Percentiles rank a stretch among this genome's conserved stretches.
phyloP scores from a whole-genome alignment of 2,329 filamentous ascomycete species.

The Reticulascus tulasneorum region DNA sequence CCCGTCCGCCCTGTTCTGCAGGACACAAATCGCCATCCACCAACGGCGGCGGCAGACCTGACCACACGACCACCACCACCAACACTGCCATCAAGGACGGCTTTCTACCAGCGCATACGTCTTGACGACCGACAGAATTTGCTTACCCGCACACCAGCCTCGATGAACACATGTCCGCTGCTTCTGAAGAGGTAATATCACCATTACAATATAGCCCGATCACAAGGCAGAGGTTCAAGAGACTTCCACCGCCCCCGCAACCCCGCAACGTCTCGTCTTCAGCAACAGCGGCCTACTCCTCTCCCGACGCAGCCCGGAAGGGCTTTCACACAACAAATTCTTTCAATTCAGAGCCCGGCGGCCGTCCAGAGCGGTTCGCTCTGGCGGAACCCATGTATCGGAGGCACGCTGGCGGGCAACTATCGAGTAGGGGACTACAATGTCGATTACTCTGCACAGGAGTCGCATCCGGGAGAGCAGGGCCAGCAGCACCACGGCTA shows the following conservation, averaged over 20 bases:
- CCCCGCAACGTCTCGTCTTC: slow-evolving; percentile 16
- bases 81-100: background rate
- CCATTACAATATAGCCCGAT: slow-evolving; percentile 11
- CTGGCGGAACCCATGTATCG: slow-evolving; percentile 72
- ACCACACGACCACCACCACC: slow-evolving; percentile 4
- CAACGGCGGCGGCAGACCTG: slow-evolving; percentile 1
- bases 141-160: slow-evolving; percentile 10
- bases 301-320: slow-evolving; percentile 45
- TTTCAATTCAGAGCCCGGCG: slow-evolving; percentile 60
- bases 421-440: slow-evolving; percentile 71
- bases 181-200: slow-evolving; percentile 17
- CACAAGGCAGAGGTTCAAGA: slow-evolving; percentile 8
- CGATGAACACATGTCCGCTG: slow-evolving; percentile 25
- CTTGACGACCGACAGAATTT: slow-evolving; percentile 11
- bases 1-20: slow-evolving; percentile 8
- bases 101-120: background rate
- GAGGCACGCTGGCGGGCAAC: slow-evolving; percentile 69
- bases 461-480: slow-evolving; percentile 61
- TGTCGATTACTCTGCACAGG: slow-evolving; percentile 70
- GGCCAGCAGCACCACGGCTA: slow-evolving; percentile 62
- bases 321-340: slow-evolving; percentile 52
- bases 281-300: slow-evolving; percentile 8
- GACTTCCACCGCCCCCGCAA: slow-evolving; percentile 20
- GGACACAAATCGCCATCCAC: slow-evolving; percentile 11
- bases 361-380: slow-evolving; percentile 72